Percentiles rank a stretch among this genome's conserved stretches.
Conservation (phyloP, 345 rosid genomes). For the Psidium guajava region DNA sequence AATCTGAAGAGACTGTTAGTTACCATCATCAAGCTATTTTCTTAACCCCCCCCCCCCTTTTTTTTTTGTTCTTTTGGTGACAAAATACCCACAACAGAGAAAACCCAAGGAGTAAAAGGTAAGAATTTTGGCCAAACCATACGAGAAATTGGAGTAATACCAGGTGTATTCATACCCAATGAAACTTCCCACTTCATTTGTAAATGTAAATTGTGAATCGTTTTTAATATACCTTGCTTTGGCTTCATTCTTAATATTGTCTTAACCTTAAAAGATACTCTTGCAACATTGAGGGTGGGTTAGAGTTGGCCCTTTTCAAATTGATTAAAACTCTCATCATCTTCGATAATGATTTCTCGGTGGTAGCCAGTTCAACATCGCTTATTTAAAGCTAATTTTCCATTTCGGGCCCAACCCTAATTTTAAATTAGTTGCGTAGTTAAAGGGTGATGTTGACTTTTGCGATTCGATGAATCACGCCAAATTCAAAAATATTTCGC, state of each 20-base stretch:
- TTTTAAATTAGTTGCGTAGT: not conserved
- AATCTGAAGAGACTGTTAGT: not conserved
- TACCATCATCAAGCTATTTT: not conserved
- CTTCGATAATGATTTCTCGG: not conserved
- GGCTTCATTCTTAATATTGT: not conserved
- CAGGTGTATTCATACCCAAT: not conserved
- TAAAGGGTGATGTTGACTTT: not conserved
- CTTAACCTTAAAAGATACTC: not conserved
- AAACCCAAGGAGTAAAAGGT: not conserved
- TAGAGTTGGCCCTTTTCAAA: not conserved
- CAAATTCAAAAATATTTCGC: not conserved
- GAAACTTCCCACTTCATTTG: not conserved
- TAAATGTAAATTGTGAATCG: not conserved
- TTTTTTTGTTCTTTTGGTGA: not conserved
- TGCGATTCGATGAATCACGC: not conserved
- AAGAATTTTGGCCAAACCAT: not conserved
- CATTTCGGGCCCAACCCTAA: not conserved
- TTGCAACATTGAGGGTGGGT: not conserved
- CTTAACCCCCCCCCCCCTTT: not conserved
- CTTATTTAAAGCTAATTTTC: not conserved
- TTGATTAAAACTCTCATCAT: not conserved
- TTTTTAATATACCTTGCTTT: not conserved
- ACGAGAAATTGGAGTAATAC: not conserved
- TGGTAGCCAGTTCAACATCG: not conserved
- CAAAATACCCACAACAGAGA: not conserved